Evolutionary conservation across 139 green algal species (phyloP).

Genomic region (Axilococcus clingmanii): DNA sequence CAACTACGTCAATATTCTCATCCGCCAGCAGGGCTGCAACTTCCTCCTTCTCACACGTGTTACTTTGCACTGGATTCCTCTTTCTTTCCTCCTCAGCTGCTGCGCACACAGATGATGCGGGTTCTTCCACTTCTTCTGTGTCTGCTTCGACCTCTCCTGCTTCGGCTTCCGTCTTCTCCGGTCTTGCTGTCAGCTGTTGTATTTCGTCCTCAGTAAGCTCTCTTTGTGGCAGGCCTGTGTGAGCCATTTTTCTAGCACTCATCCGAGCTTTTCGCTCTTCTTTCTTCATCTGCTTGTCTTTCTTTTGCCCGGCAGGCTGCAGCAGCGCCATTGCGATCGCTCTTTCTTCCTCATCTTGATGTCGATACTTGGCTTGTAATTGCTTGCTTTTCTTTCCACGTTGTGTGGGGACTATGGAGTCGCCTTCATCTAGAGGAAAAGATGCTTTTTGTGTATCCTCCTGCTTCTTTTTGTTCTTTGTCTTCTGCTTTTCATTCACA

Average conservation of each 20-base stretch:
- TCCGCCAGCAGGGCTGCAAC: constrained; percentile 44
- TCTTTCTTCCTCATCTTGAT: constrained; percentile 91
- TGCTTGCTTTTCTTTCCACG: constrained; percentile 60
- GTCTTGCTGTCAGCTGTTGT: constrained; percentile 35
- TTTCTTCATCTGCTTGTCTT: constrained; percentile 39
- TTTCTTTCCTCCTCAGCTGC: background rate
- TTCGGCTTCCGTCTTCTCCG: background rate
- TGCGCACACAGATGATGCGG: background rate
- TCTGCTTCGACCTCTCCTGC: constrained; percentile 11
- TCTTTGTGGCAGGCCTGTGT: constrained; percentile 5
- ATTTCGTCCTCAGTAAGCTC: constrained; percentile 39
- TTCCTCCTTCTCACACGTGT: constrained; percentile 18
- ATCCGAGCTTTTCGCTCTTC: constrained; percentile 51
- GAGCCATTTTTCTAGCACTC: constrained; percentile 28
- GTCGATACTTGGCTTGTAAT: constrained; percentile 64
- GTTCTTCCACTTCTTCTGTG: background rate
- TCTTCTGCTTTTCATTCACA: constrained; percentile 8
- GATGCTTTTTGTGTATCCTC: constrained; percentile 14
- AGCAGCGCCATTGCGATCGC: constrained; percentile 59
- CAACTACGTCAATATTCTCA: constrained; percentile 38
- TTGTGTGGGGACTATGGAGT: constrained; percentile 48
- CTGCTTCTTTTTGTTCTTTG: constrained; percentile 2
- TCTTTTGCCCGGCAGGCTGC: constrained; percentile 52
- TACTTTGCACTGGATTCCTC: background rate
- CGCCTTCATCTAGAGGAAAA: constrained; percentile 1